Percentiles rank a stretch among this genome's conserved stretches.
Conservation (phyloP, 177 flowering plant species). For the Telopea speciosissima region DNA sequence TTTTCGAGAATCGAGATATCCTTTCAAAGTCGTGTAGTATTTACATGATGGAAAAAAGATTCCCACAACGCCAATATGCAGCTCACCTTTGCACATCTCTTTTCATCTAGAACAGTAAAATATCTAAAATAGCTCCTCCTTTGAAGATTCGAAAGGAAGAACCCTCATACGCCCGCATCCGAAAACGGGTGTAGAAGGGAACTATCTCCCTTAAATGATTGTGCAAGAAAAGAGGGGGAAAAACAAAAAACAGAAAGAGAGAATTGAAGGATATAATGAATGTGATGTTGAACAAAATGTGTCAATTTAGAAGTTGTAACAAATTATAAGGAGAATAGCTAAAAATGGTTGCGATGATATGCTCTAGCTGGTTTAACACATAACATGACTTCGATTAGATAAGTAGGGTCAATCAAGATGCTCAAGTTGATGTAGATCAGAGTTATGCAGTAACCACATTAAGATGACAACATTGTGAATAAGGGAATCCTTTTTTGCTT, state of each 20-base stretch:
- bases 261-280: too few species aligned
- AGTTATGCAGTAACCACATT: neutral
- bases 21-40: constrained; percentile 11
- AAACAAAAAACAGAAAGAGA: neutral
- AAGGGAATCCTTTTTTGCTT: neutral
- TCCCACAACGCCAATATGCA: too few species aligned
- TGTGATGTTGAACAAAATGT: neutral
- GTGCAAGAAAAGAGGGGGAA: neutral
- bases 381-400: constrained; percentile 3
- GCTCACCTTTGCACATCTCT: too few species aligned
- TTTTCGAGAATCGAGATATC: neutral
- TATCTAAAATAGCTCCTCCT: too few species aligned
- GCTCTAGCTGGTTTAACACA: neutral
- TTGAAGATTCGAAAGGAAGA: too few species aligned
- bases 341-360: neutral
- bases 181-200: too few species aligned
- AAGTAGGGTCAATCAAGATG: neutral
- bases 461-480: neutral
- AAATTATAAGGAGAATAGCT: constrained; percentile 16
- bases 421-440: neutral
- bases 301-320: constrained; percentile 8
- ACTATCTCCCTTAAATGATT: neutral
- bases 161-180: too few species aligned
- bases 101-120: too few species aligned
- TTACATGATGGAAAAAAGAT: too few species aligned